phyloP scores from a whole-genome alignment of 2,329 filamentous ascomycete species.

The Penicillium sp. region DNA sequence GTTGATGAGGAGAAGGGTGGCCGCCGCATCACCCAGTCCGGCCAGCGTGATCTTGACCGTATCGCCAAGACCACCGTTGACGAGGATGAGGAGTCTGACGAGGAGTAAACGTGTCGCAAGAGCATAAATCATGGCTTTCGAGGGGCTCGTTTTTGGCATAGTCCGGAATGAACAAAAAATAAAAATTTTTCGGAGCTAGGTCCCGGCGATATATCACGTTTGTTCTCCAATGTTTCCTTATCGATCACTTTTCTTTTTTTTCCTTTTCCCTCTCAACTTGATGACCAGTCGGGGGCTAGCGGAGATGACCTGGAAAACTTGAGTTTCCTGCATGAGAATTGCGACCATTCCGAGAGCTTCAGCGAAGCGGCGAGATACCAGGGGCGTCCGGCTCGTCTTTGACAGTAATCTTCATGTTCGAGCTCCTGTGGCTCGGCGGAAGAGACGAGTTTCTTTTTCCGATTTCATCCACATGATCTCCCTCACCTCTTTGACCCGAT shows the following conservation, averaged over 20 bases:
- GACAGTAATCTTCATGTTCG: conserved; percentile 2
- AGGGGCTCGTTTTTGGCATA: conserved; percentile 20
- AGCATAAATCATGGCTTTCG: conserved; percentile 21
- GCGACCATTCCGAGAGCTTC: conserved; percentile 15
- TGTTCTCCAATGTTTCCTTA: conserved; percentile 15
- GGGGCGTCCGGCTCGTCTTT: conserved; percentile 9
- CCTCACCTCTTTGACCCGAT: conserved; percentile 24
- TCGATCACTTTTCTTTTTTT: neutral
- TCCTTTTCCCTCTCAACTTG: conserved; percentile 15
- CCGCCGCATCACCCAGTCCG: conserved; percentile 93
- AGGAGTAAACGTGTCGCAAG: conserved; percentile 37
- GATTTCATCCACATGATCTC: conserved; percentile 20
- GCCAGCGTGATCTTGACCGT: conserved; percentile 98
- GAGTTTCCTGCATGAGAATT: conserved; percentile 20
- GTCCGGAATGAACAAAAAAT: conserved; percentile 23
- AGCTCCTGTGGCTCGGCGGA: conserved; percentile 4
- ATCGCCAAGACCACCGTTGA: conserved; percentile 68
- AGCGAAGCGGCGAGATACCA: conserved; percentile 21
- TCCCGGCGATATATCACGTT: conserved; percentile 23
- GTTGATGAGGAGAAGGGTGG: conserved; percentile 97
- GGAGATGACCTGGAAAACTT: conserved; percentile 15
- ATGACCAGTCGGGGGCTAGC: conserved; percentile 25
- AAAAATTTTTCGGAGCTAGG: conserved; percentile 24
- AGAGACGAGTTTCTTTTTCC: conserved; percentile 16
- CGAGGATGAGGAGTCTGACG: conserved; percentile 42